These are phyloP conservation scores for Xerocomus nothofagi DNA, from an alignment of 1,284 basidiomycete genomes.

Conservation along the genomic window DNA sequence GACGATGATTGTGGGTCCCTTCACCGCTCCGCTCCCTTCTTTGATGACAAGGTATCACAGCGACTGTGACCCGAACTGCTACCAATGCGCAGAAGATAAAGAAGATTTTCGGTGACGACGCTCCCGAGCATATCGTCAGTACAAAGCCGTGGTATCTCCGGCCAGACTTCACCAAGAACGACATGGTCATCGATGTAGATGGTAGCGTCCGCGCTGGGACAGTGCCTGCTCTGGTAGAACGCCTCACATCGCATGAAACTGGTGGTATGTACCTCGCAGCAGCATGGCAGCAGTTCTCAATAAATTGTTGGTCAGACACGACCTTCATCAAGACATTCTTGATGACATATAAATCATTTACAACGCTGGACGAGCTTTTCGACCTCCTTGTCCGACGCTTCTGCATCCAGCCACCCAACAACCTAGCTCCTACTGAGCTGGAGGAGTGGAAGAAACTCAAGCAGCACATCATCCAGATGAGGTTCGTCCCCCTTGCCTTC, in stretches of 20 bases:
- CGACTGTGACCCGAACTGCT: constrained; percentile 32
- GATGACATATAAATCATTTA: constrained; percentile 97
- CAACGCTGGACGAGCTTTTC: constrained; percentile 82
- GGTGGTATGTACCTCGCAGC: constrained; percentile 52
- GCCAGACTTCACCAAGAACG: constrained; percentile 74
- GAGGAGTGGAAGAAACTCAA: constrained; percentile 88
- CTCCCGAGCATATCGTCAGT: constrained; percentile 48
- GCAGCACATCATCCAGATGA: constrained; percentile 84
- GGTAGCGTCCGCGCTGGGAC: constrained; percentile 87
- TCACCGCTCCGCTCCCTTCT: not conserved
- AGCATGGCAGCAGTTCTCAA: not conserved
- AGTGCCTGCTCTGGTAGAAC: constrained; percentile 81
- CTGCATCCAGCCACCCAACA: constrained; percentile 74
- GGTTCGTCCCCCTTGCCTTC: constrained; percentile 50
- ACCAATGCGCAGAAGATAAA: constrained; percentile 60
- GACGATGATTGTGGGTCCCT: constrained; percentile 40
- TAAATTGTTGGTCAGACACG: constrained; percentile 51
- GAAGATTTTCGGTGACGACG: constrained; percentile 77
- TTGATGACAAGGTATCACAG: constrained; percentile 17
- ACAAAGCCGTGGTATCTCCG: constrained; percentile 86
- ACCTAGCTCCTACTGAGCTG: constrained; percentile 62
- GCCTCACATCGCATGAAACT: constrained; percentile 87
- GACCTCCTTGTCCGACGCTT: constrained; percentile 87
- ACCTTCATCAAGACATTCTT: constrained; percentile 92
- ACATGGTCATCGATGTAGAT: constrained; percentile 85